Percentiles rank a stretch among this genome's conserved stretches.
Conservation (phyloP, 1,284 basidiomycete genomes). For the Rhodotorula sp. region DNA sequence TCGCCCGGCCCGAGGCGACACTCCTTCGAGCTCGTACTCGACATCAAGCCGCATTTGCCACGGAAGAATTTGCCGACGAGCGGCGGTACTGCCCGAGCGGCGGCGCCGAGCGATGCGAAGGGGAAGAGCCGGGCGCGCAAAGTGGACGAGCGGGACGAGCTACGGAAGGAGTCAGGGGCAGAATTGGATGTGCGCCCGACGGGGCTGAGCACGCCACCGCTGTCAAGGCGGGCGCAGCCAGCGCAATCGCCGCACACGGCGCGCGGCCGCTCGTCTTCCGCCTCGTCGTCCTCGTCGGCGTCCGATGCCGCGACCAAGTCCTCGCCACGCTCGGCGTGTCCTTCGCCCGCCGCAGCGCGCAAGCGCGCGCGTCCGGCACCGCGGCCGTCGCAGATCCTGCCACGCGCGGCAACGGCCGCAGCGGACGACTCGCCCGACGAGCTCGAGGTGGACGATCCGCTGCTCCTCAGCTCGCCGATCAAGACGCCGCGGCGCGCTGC, state of each 20-base stretch:
- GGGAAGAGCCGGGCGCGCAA: too few species aligned
- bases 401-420: not conserved
- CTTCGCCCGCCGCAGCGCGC: not conserved
- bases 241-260: too few species aligned
- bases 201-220: conserved; percentile 6
- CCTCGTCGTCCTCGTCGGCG: not conserved
- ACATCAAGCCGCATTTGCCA: not conserved
- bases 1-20: not conserved
- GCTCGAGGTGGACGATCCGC: not conserved
- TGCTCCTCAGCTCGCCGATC: conserved; percentile 1
- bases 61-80: not conserved
- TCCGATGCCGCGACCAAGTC: not conserved
- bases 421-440: not conserved
- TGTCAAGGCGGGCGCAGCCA: conserved; percentile 3
- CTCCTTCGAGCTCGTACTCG: conserved; percentile 19
- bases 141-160: too few species aligned
- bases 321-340: not conserved
- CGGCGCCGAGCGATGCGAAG: not conserved
- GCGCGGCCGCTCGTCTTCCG: not conserved
- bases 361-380: not conserved
- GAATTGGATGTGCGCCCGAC: not conserved
- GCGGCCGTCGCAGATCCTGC: not conserved
- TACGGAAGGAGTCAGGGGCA: not conserved
- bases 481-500: not conserved
- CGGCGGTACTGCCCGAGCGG: not conserved